Percentiles rank a stretch among this genome's conserved stretches.
Conservation (phyloP, 2,329 filamentous ascomycete genomes). For the Geosmithia putterillii region DNA sequence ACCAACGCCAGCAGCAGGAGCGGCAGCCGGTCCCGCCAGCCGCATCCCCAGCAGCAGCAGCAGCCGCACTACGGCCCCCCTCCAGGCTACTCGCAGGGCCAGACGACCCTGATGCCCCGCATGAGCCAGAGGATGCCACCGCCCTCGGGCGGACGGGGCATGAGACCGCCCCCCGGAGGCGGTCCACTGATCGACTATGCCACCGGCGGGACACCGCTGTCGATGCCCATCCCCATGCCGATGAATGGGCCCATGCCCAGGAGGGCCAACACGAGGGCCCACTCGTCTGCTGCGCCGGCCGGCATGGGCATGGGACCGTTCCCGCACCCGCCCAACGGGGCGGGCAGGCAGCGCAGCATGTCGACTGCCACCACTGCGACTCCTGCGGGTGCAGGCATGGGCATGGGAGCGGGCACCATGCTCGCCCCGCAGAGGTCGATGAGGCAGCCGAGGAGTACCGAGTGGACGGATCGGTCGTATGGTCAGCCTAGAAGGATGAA, state of each 20-base stretch:
- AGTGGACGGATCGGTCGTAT: neutral
- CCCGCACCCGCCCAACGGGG: neutral
- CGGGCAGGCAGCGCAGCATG: neutral
- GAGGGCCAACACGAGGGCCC: neutral
- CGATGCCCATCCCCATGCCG: slow-evolving; percentile 1
- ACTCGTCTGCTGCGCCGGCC: neutral
- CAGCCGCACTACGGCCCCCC: no score
- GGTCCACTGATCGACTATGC: slow-evolving; percentile 35
- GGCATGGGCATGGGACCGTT: neutral
- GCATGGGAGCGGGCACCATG: neutral
- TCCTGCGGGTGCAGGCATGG: neutral
- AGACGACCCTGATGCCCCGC: slow-evolving; percentile 30
- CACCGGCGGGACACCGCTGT: slow-evolving; percentile 16
- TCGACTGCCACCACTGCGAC: neutral
- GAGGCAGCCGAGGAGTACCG: neutral
- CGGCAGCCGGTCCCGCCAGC: no score
- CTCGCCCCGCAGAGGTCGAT: neutral
- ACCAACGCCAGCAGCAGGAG: slow-evolving; percentile 17
- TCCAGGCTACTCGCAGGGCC: no score
- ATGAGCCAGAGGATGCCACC: slow-evolving; percentile 25
- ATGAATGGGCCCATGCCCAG: neutral
- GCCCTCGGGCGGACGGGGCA: slow-evolving; percentile 25
- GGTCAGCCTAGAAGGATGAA: neutral
- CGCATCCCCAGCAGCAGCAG: no score
- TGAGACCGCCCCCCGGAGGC: slow-evolving; percentile 20